Base-by-base conservation (phyloP, 2,329 filamentous ascomycete species). In the Fusarium nanum region DNA sequence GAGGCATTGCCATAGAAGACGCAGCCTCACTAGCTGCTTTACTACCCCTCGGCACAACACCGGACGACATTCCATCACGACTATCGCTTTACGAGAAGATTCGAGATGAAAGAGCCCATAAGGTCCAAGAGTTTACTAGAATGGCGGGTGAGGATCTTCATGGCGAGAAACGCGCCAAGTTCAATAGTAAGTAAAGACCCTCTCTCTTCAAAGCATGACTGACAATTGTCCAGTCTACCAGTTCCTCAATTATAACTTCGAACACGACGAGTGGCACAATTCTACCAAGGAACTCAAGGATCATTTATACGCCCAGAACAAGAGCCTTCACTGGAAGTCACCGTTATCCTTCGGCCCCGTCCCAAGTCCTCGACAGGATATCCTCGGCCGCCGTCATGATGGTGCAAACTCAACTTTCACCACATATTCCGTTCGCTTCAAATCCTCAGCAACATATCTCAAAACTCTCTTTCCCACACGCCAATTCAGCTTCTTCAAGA, bases 1-100 rank as follows among this genome's bases (percentile, higher is more conserved):
- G 68, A 4, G 90, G 85, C 11, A 88, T 87, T 60, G 90, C 91
- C 0, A 91, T 92, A 45, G 90, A 93, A 74, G 91, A 93, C 66
- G 89, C 86, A 0, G 86, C 85, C 0, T 84, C 88, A 0, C 75
- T 93, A 1, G 84, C 83, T 1, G 84, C 86, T 3, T 81, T 92
- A 9, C 79, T 92, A 0, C 83, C 85, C 0, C 67, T 70, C 0
- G 84, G 83, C 0, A 85, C 85, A 0, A 59, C 73, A 0, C 65
- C 75, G 0, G 76, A 80, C 0, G 85, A 88, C 0, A 79, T 92
- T 0, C 78, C 84, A 0, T 84, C 86, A 10, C 83, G 89, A 1
- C 78, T 92, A 10, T 81, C 82, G 56, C 78, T 92, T 0, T 91
- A 91, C 71, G 81, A 91, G 62, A 79, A 85, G 37, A 85, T 87